Evolutionary conservation across 1,139 yeast species (phyloP).

Genomic region (Candida buenavistaensis): DNA sequence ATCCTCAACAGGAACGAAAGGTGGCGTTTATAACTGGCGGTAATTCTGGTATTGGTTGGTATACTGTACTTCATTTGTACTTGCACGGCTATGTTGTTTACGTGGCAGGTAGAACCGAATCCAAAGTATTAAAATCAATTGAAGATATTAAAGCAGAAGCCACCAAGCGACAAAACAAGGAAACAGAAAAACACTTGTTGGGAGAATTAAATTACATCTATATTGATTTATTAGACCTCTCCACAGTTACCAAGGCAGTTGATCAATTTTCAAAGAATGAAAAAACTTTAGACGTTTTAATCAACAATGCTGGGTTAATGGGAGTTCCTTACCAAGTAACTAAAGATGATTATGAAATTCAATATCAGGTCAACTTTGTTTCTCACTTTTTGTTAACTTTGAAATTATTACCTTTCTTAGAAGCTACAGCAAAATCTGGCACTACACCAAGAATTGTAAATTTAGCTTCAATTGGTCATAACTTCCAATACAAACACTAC

Average conservation of each 20-base stretch:
- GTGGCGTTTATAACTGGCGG: slow-evolving; percentile 50
- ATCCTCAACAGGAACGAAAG: slow-evolving; percentile 38
- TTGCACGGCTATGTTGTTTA: slow-evolving; percentile 45
- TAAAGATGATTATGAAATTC: slow-evolving; percentile 40
- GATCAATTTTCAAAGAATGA: slow-evolving; percentile 25
- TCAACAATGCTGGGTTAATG: slow-evolving; percentile 47
- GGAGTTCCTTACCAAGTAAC: slow-evolving; percentile 37
- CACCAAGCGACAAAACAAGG: slow-evolving; percentile 14
- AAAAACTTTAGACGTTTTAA: slow-evolving; percentile 30
- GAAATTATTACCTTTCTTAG: slow-evolving; percentile 28
- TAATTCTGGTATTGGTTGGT: slow-evolving; percentile 46
- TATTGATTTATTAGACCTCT: slow-evolving; percentile 35
- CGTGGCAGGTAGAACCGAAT: slow-evolving; percentile 41
- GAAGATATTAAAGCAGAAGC: slow-evolving; percentile 32
- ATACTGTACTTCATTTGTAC: slow-evolving; percentile 41
- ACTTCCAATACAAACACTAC: slow-evolving; percentile 21
- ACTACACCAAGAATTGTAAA: slow-evolving; percentile 32
- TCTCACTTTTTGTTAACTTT: slow-evolving; percentile 36
- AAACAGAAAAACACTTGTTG: slow-evolving; percentile 18
- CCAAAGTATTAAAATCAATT: slow-evolving; percentile 37
- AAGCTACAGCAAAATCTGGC: slow-evolving; percentile 20
- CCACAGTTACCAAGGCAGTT: slow-evolving; percentile 31
- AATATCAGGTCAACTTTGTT: slow-evolving; percentile 43
- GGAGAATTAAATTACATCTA: slow-evolving; percentile 32
- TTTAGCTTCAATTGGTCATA: slow-evolving; percentile 38